Percentiles rank a stretch among this genome's conserved stretches.
Evolutionary conservation across 2,329 filamentous ascomycete genomes (phyloP).

Genomic region (Chaetomium globosum): DNA sequence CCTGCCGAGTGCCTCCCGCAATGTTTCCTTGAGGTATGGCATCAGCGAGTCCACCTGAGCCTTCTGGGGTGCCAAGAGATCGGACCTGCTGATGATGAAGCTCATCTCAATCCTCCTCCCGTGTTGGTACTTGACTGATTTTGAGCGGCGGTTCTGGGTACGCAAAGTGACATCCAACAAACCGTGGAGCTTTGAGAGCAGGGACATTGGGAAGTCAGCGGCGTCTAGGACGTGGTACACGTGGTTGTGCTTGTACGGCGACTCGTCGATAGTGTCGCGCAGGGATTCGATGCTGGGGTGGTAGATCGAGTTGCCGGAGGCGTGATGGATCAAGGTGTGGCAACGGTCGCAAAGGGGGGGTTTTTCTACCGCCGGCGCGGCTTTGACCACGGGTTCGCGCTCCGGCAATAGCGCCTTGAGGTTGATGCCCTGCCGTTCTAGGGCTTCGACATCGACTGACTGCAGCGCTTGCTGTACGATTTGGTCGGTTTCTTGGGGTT

Average conservation of each 20-base stretch:
- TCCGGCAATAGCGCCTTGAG: constrained; percentile 44
- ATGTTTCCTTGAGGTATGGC: constrained; percentile 77
- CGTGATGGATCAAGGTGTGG: constrained; percentile 78
- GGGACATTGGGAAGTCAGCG: constrained; percentile 93
- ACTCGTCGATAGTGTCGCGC: constrained; percentile 81
- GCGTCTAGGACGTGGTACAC: constrained; percentile 95
- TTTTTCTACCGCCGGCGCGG: constrained; percentile 34
- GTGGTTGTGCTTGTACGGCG: constrained; percentile 87
- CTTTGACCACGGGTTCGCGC: background rate
- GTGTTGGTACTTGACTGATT: constrained; percentile 63
- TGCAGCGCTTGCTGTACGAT: constrained; percentile 53
- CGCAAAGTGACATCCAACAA: constrained; percentile 73
- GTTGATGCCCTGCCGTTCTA: constrained; percentile 53
- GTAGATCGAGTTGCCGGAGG: constrained; percentile 68
- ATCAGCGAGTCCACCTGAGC: constrained; percentile 82
- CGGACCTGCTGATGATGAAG: constrained; percentile 87
- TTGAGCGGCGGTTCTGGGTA: constrained; percentile 77
- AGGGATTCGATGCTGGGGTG: constrained; percentile 83
- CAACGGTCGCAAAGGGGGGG: constrained; percentile 82
- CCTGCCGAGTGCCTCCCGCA: constrained; percentile 74
- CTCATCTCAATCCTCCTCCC: constrained; percentile 76
- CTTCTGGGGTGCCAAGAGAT: constrained; percentile 82
- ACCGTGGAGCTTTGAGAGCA: constrained; percentile 74
- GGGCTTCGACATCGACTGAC: constrained; percentile 46
- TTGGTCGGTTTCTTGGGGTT: constrained; percentile 46